These are phyloP conservation scores for Dothistroma septosporum DNA, from an alignment of 2,329 filamentous ascomycete genomes.

Conservation along the genomic window DNA sequence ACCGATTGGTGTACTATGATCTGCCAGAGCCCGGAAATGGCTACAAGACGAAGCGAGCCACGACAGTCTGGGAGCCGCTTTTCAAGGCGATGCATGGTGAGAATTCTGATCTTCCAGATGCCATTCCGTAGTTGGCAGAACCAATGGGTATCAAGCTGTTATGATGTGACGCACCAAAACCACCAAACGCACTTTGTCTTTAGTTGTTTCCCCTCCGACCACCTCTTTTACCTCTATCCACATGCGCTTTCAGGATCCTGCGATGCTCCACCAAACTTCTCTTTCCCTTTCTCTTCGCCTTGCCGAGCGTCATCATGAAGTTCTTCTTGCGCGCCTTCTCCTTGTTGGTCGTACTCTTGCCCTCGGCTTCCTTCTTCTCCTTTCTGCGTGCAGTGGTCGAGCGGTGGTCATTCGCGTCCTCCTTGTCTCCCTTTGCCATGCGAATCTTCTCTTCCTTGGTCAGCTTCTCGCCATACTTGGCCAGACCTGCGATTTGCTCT, in stretches of 20 bases:
- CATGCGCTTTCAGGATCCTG: slow-evolving; percentile 74
- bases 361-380: slow-evolving; percentile 80
- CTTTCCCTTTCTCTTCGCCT: slow-evolving; percentile 94
- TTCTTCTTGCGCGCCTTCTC: slow-evolving; percentile 98
- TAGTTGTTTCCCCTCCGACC: slow-evolving; percentile 68
- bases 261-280: slow-evolving; percentile 82
- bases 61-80: slow-evolving; percentile 49
- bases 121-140: slow-evolving; percentile 30
- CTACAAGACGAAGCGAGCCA: slow-evolving; percentile 39
- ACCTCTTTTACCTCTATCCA: slow-evolving; percentile 77
- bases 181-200: not conserved
- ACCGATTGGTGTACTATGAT: slow-evolving; percentile 40
- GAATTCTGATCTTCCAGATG: slow-evolving; percentile 39
- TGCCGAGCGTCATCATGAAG: slow-evolving; percentile 95
- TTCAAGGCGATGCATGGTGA: slow-evolving; percentile 47
- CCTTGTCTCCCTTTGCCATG: slow-evolving; percentile 76
- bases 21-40: slow-evolving; percentile 42
- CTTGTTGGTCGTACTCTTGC: slow-evolving; percentile 95
- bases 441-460: slow-evolving; percentile 88
- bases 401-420: slow-evolving; percentile 64
- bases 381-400: slow-evolving; percentile 77
- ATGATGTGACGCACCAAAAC: not conserved
- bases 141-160: slow-evolving; percentile 5
- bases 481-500: slow-evolving; percentile 81
- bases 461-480: slow-evolving; percentile 10